These are phyloP conservation scores for Fusarium austroafricanum DNA, from an alignment of 2,329 filamentous ascomycete genomes.

Conservation along the genomic window DNA sequence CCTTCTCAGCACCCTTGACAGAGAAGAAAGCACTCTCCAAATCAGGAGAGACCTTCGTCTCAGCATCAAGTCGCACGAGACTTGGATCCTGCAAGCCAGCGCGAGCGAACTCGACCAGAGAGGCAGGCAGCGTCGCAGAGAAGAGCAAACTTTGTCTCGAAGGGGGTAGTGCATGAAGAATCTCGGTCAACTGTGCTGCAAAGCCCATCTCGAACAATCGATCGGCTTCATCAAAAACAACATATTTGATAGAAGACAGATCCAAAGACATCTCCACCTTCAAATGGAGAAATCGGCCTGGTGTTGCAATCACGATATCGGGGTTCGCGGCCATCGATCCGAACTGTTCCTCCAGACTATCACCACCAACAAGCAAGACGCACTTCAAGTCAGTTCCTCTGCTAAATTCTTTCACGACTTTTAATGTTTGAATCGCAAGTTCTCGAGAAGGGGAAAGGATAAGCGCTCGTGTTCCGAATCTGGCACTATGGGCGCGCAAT, in stretches of 20 bases:
- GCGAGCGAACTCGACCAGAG: conserved; percentile 93
- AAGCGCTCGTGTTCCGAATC: conserved; percentile 86
- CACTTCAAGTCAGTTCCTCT: conserved; percentile 90
- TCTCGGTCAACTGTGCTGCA: conserved; percentile 90
- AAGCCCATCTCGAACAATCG: conserved; percentile 99
- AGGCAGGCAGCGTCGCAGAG: conserved; percentile 93
- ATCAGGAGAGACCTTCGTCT: conserved; percentile 95
- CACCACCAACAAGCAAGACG: conserved; percentile 92
- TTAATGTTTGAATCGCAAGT: conserved; percentile 91
- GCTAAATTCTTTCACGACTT: conserved; percentile 95
- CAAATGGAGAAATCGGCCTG: conserved; percentile 93
- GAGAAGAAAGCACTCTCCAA: conserved; percentile 96
- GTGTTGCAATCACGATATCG: conserved; percentile 96
- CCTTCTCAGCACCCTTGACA: conserved; percentile 92
- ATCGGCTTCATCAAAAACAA: conserved; percentile 98
- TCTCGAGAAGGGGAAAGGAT: conserved; percentile 94
- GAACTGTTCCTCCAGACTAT: conserved; percentile 96
- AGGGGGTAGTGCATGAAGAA: conserved; percentile 85
- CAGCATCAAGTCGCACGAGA: conserved; percentile 89
- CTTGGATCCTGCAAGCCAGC: conserved; percentile 93
- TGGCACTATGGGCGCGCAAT: conserved; percentile 86
- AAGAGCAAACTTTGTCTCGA: conserved; percentile 93
- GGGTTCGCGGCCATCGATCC: conserved; percentile 92
- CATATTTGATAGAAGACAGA: conserved; percentile 89
- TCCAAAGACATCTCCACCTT: conserved; percentile 97